Conservation (phyloP, 306 rosid species). For the Prunus salicina region DNA sequence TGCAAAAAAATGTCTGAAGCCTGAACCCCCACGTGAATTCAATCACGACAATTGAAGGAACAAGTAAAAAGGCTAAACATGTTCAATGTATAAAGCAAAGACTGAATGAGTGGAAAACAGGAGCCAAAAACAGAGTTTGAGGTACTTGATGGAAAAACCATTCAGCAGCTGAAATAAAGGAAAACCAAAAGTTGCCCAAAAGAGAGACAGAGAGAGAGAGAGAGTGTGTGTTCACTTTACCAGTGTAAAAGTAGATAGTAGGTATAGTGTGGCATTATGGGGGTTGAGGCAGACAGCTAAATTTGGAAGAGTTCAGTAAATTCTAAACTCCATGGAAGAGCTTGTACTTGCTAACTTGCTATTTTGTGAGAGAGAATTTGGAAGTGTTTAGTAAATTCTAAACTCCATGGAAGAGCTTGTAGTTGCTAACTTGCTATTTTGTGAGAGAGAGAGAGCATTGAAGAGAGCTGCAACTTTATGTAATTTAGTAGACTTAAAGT, state of each 20-base stretch:
- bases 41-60: constrained; percentile 10
- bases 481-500: background rate
- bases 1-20: constrained; percentile 13
- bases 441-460: constrained; percentile 19
- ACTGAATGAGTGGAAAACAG: constrained; percentile 26
- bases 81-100: constrained; percentile 27
- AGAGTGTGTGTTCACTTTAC: constrained; percentile 18
- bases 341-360: constrained; percentile 44
- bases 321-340: constrained; percentile 60
- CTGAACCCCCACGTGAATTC: constrained; percentile 37
- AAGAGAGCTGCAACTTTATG: background rate
- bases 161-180: constrained; percentile 26
- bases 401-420: constrained; percentile 57
- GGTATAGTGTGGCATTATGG: constrained; percentile 27
- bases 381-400: constrained; percentile 28
- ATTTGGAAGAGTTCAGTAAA: constrained; percentile 19
- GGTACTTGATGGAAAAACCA: constrained; percentile 31
- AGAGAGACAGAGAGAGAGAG: constrained; percentile 22
- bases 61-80: constrained; percentile 24
- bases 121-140: constrained; percentile 35
- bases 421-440: constrained; percentile 48
- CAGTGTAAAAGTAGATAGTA: constrained; percentile 38
- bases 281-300: constrained; percentile 31
- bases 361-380: constrained; percentile 29
- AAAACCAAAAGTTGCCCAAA: constrained; percentile 28